These are phyloP conservation scores for Schwanniomyces vanrijiae DNA, from an alignment of 805 yeast species.

Conservation along the genomic window DNA sequence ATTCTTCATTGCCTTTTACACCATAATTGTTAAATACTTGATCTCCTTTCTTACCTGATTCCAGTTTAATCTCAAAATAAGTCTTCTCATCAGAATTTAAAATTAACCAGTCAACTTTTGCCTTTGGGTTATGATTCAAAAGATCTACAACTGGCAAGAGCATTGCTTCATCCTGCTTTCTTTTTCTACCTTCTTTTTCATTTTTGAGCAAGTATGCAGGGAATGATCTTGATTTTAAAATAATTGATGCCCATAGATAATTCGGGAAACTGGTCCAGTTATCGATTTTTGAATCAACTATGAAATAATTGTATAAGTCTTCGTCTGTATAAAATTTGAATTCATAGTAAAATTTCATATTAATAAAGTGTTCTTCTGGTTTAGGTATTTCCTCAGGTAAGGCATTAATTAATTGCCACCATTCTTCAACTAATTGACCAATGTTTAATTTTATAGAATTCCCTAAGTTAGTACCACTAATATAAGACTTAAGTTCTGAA, in stretches of 20 bases:
- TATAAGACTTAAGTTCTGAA: conserved; percentile 44
- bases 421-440: conserved; percentile 53
- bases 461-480: conserved; percentile 73
- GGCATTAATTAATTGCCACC: conserved; percentile 45
- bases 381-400: conserved; percentile 29
- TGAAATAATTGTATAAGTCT: conserved; percentile 31
- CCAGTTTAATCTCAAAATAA: conserved; percentile 44
- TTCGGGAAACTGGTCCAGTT: conserved; percentile 67
- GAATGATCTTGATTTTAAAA: conserved; percentile 76
- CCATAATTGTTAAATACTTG: conserved; percentile 85
- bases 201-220: conserved; percentile 59
- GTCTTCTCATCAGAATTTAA: conserved; percentile 10
- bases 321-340: conserved; percentile 38
- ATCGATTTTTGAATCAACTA: conserved; percentile 18
- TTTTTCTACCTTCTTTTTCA: conserved; percentile 25
- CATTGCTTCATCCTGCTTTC: conserved; percentile 54
- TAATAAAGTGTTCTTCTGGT: conserved; percentile 36
- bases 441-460: conserved; percentile 51
- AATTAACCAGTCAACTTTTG: conserved; percentile 64
- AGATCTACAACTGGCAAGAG: conserved; percentile 77
- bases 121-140: conserved; percentile 65
- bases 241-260: conserved; percentile 73
- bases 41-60: conserved; percentile 30
- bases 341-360: conserved; percentile 45
- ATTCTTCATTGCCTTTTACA: conserved; percentile 80